Conservation (phyloP, 2,329 filamentous ascomycete genomes). For the Monosporascus sp. region DNA sequence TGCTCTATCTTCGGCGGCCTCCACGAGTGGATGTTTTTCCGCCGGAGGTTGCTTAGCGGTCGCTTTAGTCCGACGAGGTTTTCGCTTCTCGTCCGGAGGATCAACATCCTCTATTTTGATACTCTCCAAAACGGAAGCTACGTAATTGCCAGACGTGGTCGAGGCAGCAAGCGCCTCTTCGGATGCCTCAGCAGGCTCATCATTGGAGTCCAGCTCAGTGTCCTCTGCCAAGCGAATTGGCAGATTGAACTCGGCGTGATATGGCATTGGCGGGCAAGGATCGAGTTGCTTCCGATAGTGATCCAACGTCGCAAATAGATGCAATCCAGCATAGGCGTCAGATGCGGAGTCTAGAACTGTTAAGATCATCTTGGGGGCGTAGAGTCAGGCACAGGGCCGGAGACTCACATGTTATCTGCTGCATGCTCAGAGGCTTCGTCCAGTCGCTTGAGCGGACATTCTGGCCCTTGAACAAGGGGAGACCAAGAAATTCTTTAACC, state of each 20-base stretch:
- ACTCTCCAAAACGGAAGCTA: constrained; percentile 15
- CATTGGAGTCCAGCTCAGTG: constrained; percentile 21
- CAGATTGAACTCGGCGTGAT: constrained; percentile 59
- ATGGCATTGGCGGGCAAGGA: constrained; percentile 66
- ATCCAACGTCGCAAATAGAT: constrained; percentile 69
- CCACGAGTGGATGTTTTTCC: constrained; percentile 35
- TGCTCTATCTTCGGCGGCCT: constrained; percentile 36
- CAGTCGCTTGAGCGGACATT: constrained; percentile 71
- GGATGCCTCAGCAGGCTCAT: constrained; percentile 23
- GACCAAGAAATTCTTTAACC: constrained; percentile 62
- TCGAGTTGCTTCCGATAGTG: constrained; percentile 58
- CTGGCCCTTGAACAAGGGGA: constrained; percentile 70
- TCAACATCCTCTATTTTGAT: constrained; percentile 16
- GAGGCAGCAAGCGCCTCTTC: constrained; percentile 10
- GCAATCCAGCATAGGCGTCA: constrained; percentile 74
- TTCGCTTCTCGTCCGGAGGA: constrained; percentile 5
- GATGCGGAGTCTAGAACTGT: constrained; percentile 61
- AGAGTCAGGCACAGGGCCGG: neutral
- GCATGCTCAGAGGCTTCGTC: constrained; percentile 53
- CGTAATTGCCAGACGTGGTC: constrained; percentile 8
- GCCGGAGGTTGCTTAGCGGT: constrained; percentile 2
- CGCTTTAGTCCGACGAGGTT: neutral
- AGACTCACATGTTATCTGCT: constrained; percentile 65
- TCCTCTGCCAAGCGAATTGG: constrained; percentile 55
- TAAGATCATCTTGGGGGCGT: constrained; percentile 19